Conservation (phyloP, 768 basidiomycete species). For the Kwoniella europaea region DNA sequence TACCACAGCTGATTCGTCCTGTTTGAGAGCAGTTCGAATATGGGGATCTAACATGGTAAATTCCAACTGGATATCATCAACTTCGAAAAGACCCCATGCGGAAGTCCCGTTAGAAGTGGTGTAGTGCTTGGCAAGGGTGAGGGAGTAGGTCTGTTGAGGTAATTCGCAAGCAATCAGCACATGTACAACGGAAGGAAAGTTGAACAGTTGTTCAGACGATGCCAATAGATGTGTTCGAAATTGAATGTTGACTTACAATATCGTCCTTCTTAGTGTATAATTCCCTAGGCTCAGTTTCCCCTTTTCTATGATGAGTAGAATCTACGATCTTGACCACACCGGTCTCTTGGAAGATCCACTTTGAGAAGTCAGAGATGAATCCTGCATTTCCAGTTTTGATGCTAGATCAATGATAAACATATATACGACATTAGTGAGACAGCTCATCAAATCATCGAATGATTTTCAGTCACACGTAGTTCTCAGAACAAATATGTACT, state of each 20-base stretch:
- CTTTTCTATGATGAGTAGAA: slow-evolving; percentile 71
- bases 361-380: slow-evolving; percentile 74
- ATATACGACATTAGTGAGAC: not conserved
- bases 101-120: slow-evolving; percentile 54
- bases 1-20: slow-evolving; percentile 35
- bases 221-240: not conserved
- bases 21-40: slow-evolving; percentile 78
- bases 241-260: slow-evolving; percentile 63
- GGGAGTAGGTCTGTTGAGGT: slow-evolving; percentile 69
- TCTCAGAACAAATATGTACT: slow-evolving; percentile 51
- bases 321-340: slow-evolving; percentile 76
- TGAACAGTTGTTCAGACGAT: too few species aligned
- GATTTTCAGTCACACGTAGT: not conserved
- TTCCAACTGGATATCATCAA: slow-evolving; percentile 85
- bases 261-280: slow-evolving; percentile 85
- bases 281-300: slow-evolving; percentile 68
- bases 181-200: too few species aligned
- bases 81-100: slow-evolving; percentile 72
- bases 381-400: slow-evolving; percentile 73
- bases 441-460: not conserved
- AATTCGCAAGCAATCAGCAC: not conserved
- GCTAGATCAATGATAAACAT: slow-evolving; percentile 11
- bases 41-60: slow-evolving; percentile 99
- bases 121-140: slow-evolving; percentile 74
- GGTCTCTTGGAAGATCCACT: slow-evolving; percentile 90